A percentile compares a stretch with the other conserved stretches of the same genome.
Evolutionary conservation across 1,284 basidiomycete species (phyloP).

Genomic region (Cryptococcus maquisensis): DNA sequence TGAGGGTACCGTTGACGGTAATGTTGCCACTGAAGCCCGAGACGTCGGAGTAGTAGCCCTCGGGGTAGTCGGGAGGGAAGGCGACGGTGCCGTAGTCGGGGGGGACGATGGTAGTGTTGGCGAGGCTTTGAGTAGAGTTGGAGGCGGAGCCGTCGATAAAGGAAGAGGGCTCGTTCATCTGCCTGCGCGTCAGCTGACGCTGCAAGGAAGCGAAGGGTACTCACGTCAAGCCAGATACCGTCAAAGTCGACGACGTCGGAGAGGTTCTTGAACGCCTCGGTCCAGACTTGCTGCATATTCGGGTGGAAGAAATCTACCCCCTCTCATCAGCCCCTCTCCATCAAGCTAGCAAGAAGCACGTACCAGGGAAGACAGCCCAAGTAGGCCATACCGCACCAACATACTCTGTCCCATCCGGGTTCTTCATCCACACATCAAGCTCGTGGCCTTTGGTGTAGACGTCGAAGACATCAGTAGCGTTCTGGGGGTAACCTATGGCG

Average conservation of each 20-base stretch:
- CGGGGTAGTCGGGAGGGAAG: conserved; percentile 23
- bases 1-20: conserved; percentile 63
- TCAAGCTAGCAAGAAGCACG: not conserved
- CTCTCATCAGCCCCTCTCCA: not conserved
- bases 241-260: conserved; percentile 57
- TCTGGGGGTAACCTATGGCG: conserved; percentile 21
- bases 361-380: conserved; percentile 48
- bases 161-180: conserved; percentile 54
- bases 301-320: conserved; percentile 61
- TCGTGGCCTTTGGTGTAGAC: conserved; percentile 58
- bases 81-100: conserved; percentile 53
- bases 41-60: conserved; percentile 60
- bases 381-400: conserved; percentile 61
- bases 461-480: conserved; percentile 51
- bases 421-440: conserved; percentile 61
- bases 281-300: conserved; percentile 59
- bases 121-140: conserved; percentile 18
- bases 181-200: not conserved
- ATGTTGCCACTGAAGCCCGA: conserved; percentile 70
- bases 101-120: conserved; percentile 11
- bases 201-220: conserved; percentile 1
- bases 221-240: conserved; percentile 73
- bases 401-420: conserved; percentile 58
- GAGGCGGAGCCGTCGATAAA: conserved; percentile 20
- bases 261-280: conserved; percentile 57